A percentile compares a stretch with the other conserved stretches of the same genome.
phyloP scores from a whole-genome alignment of 345 rosid genomes.

The Eucalyptus sideroxylon region DNA sequence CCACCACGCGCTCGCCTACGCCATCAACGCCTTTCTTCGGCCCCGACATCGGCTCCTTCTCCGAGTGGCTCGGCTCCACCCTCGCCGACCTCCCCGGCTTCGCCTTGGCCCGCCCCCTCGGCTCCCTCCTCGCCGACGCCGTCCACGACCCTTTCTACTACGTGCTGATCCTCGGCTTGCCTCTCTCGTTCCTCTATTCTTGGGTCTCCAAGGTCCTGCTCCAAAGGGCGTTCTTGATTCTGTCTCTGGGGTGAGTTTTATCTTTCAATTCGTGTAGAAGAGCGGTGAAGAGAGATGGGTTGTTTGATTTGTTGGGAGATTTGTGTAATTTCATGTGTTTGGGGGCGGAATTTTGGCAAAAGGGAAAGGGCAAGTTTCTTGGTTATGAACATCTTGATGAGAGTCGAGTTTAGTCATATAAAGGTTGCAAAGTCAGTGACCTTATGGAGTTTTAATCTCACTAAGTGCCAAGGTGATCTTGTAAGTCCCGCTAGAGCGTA shows the following conservation, averaged over 20 bases:
- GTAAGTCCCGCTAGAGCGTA: not conserved
- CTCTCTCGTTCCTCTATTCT: conserved; percentile 35
- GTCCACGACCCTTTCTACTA: conserved; percentile 53
- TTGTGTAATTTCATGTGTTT: not conserved
- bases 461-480: not conserved
- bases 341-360: not conserved
- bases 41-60: conserved; percentile 66
- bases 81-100: not conserved
- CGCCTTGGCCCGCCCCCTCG: not conserved
- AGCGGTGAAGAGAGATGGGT: not conserved
- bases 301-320: not conserved
- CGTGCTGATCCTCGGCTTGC: conserved; percentile 38
- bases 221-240: conserved; percentile 36
- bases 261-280: not conserved
- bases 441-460: not conserved
- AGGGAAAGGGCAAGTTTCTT: not conserved
- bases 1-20: conserved; percentile 43
- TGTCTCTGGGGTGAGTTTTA: conserved; percentile 34
- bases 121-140: conserved; percentile 24
- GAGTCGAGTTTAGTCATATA: not conserved
- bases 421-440: not conserved
- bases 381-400: not conserved
- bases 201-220: conserved; percentile 32
- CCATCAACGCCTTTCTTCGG: conserved; percentile 73
- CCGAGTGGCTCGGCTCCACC: conserved; percentile 52